Evolutionary conservation across 2,329 filamentous ascomycete genomes (phyloP), one percentile per base, ranked within the genome.

Genomic region (Diaporthe sp.): DNA sequence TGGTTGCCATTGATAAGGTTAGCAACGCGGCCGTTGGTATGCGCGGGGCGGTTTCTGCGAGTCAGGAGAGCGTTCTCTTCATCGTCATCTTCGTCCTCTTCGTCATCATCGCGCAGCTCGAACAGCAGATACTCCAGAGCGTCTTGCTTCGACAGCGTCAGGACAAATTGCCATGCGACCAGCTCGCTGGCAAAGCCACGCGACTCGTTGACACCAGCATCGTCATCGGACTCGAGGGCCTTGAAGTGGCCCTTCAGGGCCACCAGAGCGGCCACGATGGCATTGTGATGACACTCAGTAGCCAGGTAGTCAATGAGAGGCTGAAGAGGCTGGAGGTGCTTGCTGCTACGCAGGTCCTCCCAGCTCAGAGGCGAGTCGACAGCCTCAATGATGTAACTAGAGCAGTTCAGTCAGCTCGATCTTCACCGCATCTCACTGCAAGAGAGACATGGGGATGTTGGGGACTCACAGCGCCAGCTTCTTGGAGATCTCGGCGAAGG

Each of bases 141-240:
- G 4, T 73, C 71, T 53, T 73, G 71, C 30, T 73, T 68, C 6
- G 71, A 73, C 13, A 73, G 44, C 13, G 65, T 58, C 39, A 73
- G 42, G 22, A 73, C 71, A 15, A 73, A 73, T 17, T 73, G 71
- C 71, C 71, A 73, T n/a, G 71, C 71, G 12, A 73, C 71, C 53
- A 73, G 55, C 32, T 73, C 71, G 35, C 71, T 70, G 42, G 71
- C 71, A 63, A 70, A 56, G 3, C 71, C 71, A 42, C 71, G 71
- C 27, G 71, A 59, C 25, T 73, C 63, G 42, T 73, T 73, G 71
- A 73, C 37, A 17, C 65, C 71, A 37, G 55, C 53, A 5, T 73
- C 65, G 35, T 73, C 71, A 9, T 73, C 71, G 22, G 55, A 63
- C 44, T 73, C 71, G 30, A 73, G 69, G 12, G 71, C 44, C 32